Base-by-base conservation (phyloP, 1,284 basidiomycete species). In the Mycena sp. region DNA sequence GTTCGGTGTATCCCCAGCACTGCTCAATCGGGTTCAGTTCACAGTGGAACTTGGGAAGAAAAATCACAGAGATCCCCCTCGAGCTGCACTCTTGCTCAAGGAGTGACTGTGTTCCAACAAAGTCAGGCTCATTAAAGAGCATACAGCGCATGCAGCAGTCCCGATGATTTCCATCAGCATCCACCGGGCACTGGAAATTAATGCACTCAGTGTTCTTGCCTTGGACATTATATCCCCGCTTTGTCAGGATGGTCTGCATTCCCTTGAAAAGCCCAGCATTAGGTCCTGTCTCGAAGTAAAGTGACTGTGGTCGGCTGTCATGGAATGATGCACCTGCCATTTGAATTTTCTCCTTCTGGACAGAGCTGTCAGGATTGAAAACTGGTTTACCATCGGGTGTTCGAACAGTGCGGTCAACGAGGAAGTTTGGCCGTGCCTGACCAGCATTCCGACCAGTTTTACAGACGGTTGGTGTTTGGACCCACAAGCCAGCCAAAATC, bases 261-360 rank as follows among this genome's bases (percentile, higher is more conserved):
- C 78, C 78, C 67, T 80, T 80, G 70, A 78, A 78, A 4, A 67
- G 38, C 0, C 77, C 75, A 4, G 64, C 64, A 10, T 59, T 40
- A 19, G 61, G 61, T 21, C 56, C 72, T 10, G 64, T 54, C 21
- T 72, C 73, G 44, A 71, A 80, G 65, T 81, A 81, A 6, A 81
- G 64, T 6, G 61, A 51, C 60, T 82, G 79, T 2, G 56, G 62
- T 9, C n/a, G n/a, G n/a, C n/a, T n/a, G n/a, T n/a, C n/a, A n/a
- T n/a, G n/a, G n/a, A n/a, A n/a, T n/a, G n/a, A 29, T 40, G 26
- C 59, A 0, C 48, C 73, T 64, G 70, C 61, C 79, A 81, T 81
- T 0, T 23, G 35, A 5, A 77, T 63, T 49, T 75, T 75, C 26
- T 53, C 43, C 64, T 75, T 79, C 35, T 66, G 26, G 5, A 64